phyloP scores from a whole-genome alignment of 441 rosid species.

The Caryocar brasiliense region DNA sequence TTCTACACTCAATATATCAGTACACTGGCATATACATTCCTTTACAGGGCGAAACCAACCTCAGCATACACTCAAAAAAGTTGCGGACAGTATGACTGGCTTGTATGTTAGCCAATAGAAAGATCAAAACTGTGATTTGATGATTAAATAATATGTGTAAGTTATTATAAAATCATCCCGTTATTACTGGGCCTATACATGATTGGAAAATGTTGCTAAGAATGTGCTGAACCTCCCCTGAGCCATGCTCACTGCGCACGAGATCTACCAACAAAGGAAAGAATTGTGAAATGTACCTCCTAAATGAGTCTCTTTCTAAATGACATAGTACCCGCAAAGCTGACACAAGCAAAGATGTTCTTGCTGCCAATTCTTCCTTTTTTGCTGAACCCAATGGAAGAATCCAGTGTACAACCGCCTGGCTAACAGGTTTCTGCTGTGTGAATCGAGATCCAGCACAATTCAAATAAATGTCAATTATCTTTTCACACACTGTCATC shows the following conservation, averaged over 20 bases:
- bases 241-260: conserved; percentile 75
- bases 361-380: conserved; percentile 76
- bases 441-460: conserved; percentile 24
- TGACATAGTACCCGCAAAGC: conserved; percentile 48
- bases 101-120: neutral
- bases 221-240: conserved; percentile 60
- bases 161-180: conserved; percentile 22
- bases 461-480: conserved; percentile 56
- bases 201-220: conserved; percentile 58
- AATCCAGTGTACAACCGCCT: conserved; percentile 41
- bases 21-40: no score
- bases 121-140: conserved; percentile 19
- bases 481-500: conserved; percentile 44
- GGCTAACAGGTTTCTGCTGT: conserved; percentile 15
- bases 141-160: neutral
- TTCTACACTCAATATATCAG: no score
- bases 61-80: conserved; percentile 6
- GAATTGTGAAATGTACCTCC: conserved; percentile 37
- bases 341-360: conserved; percentile 58
- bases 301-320: conserved; percentile 47
- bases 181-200: conserved; percentile 64
- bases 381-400: conserved; percentile 60
- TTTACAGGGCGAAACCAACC: no score
- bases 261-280: conserved; percentile 83
- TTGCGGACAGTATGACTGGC: neutral